Conservation (phyloP, 2,329 filamentous ascomycete species). For the Fusarium cyanostomum region DNA sequence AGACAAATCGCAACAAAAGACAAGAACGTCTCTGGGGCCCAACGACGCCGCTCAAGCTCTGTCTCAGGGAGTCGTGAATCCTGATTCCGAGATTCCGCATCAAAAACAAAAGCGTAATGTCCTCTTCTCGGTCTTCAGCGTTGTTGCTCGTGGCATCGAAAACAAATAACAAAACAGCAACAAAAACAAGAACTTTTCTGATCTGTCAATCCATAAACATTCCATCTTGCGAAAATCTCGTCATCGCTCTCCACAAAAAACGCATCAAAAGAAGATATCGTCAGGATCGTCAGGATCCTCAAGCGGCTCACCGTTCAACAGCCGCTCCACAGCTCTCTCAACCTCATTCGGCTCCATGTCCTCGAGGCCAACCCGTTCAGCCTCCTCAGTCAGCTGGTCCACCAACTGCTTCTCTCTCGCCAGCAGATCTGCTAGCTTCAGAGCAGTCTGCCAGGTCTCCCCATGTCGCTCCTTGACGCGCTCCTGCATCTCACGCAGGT, state of each 20-base stretch:
- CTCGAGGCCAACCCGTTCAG: slow-evolving; percentile 12
- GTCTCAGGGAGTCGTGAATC: neutral
- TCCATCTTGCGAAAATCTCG: no score
- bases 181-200: neutral
- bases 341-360: slow-evolving; percentile 10
- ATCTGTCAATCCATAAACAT: no score
- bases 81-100: neutral
- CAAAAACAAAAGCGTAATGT: neutral
- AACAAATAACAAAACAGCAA: neutral
- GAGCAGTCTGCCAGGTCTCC: slow-evolving; percentile 9
- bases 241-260: neutral
- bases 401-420: slow-evolving; percentile 12
- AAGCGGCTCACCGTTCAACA: slow-evolving; percentile 3
- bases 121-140: neutral
- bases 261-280: neutral
- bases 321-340: slow-evolving; percentile 3
- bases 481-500: slow-evolving; percentile 35
- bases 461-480: neutral
- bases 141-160: neutral
- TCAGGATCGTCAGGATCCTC: neutral
- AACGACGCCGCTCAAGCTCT: neutral
- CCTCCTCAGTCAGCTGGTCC: slow-evolving; percentile 11
- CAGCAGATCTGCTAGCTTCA: slow-evolving; percentile 10
- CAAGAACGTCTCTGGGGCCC: neutral
- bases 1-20: neutral